Evolutionary conservation across 2,329 filamentous ascomycete genomes (phyloP), one percentile per base, ranked within the genome.

Genomic region (Microdochium paspali): DNA sequence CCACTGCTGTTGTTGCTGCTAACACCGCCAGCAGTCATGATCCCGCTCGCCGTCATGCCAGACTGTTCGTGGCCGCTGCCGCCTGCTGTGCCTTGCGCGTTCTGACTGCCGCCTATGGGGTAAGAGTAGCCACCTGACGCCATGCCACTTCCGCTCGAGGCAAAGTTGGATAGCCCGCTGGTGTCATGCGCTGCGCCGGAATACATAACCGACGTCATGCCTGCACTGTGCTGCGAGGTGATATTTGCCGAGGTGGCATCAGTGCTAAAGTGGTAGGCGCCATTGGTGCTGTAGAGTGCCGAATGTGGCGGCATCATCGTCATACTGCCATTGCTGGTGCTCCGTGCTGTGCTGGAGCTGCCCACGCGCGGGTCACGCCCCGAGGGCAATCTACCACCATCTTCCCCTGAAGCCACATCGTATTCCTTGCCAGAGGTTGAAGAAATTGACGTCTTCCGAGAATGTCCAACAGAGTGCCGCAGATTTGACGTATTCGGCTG

Each of bases 401-500:
- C 35, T 18, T 20, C 35, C 18, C 12, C 35, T 10, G 35, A 40
- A 6, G 18, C 18, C 6, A 21, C 18, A n/a, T 59, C 56, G 43
- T 56, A 61, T 4, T 56, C 50, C 10, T 57, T 48, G n/a, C 54
- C 55, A 9, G 61, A 54, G 31, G 60, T 61, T n/a, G 48, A 53
- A 15, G 52, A 48, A 1, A 46, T 46, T 3, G 58, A 48, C 10
- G 54, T 56, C 5, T 49, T 53, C 4, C 53, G 53, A 12, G 47
- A 20, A 32, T 59, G 61, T 43, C 47, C 52, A 1, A 69, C 60
- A 1, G 73, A 71, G 18, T 73, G 68, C 2, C 73, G 66, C 20
- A 74, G 55, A 5, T 73, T 69, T 2, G 75, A 75, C 0, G 71
- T 65, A 40, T 67, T 70, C 0, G 71, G 66, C 48, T 77, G 74